Conservation (phyloP, 2,329 filamentous ascomycete genomes). For the Diaporthe amygdali region DNA sequence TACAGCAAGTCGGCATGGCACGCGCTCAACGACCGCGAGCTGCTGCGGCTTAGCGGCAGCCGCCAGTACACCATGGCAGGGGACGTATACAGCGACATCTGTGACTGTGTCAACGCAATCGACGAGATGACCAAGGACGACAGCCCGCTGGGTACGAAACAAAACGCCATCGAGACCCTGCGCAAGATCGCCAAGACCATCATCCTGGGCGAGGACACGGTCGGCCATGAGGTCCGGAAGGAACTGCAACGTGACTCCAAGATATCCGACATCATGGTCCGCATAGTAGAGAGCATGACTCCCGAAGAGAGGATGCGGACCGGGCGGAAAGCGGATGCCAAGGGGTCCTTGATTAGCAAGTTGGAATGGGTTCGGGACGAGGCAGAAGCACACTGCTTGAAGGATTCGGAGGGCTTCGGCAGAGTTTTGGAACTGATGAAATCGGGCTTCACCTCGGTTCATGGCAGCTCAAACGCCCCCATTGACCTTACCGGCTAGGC, state of each 20-base stretch:
- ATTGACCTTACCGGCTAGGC: neutral
- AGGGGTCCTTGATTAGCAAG: neutral
- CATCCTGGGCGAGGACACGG: constrained; percentile 4
- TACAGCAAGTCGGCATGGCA: constrained; percentile 20
- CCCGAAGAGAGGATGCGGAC: constrained; percentile 7
- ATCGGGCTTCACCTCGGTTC: neutral
- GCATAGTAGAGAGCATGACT: constrained; percentile 7
- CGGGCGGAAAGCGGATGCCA: neutral
- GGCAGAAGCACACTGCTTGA: neutral
- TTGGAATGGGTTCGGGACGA: constrained; percentile 6
- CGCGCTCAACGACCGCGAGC: constrained; percentile 9
- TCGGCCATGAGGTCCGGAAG: constrained; percentile 16
- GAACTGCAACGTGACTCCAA: neutral
- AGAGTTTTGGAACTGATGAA: constrained; percentile 1
- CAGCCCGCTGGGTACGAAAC: constrained; percentile 15
- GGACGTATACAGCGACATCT: constrained; percentile 7
- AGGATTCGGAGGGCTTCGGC: neutral
- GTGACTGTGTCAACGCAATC: constrained; percentile 7
- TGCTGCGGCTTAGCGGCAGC: constrained; percentile 10
- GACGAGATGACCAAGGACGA: constrained; percentile 9
- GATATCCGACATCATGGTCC: constrained; percentile 14
- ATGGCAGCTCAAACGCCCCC: neutral
- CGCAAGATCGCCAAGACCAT: constrained; percentile 25
- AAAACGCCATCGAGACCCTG: constrained; percentile 23
- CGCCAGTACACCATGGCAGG: neutral